These are phyloP conservation scores for Yamadazyma endophytica DNA, from an alignment of 805 yeast species.

Conservation along the genomic window DNA sequence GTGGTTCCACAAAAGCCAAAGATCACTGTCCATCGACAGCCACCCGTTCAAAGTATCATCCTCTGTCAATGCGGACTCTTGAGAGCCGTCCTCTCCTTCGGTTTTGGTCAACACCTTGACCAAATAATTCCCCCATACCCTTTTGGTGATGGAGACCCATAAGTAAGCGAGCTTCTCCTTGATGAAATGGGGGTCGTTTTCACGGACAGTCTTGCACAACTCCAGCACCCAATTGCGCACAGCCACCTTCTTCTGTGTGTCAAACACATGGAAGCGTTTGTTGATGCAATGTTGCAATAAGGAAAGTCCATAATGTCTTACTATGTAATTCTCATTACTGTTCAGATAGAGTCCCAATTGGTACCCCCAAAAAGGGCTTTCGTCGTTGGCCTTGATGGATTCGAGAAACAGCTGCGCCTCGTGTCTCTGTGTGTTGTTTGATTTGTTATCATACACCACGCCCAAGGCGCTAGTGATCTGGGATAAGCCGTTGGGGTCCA, in stretches of 20 bases:
- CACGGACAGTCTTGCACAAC: constrained; percentile 54
- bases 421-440: constrained; percentile 53
- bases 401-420: constrained; percentile 67
- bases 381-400: constrained; percentile 67
- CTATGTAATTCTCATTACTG: constrained; percentile 57
- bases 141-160: constrained; percentile 89
- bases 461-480: constrained; percentile 79
- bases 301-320: constrained; percentile 87
- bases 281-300: constrained; percentile 71
- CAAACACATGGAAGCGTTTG: constrained; percentile 51
- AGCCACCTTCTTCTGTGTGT: constrained; percentile 54
- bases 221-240: constrained; percentile 84
- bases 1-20: constrained; percentile 70
- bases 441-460: constrained; percentile 62
- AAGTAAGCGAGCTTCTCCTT: constrained; percentile 85
- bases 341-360: constrained; percentile 67
- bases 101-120: constrained; percentile 24
- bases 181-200: constrained; percentile 81
- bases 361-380: constrained; percentile 91
- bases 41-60: constrained; percentile 64
- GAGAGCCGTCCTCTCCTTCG: constrained; percentile 4
- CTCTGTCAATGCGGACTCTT: constrained; percentile 21
- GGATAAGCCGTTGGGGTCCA: constrained; percentile 45
- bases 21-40: constrained; percentile 79
- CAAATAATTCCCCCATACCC: constrained; percentile 83